Evolutionary conservation across 2,329 filamentous ascomycete species (phyloP).

Genomic region (Botrytis pseudocinerea): DNA sequence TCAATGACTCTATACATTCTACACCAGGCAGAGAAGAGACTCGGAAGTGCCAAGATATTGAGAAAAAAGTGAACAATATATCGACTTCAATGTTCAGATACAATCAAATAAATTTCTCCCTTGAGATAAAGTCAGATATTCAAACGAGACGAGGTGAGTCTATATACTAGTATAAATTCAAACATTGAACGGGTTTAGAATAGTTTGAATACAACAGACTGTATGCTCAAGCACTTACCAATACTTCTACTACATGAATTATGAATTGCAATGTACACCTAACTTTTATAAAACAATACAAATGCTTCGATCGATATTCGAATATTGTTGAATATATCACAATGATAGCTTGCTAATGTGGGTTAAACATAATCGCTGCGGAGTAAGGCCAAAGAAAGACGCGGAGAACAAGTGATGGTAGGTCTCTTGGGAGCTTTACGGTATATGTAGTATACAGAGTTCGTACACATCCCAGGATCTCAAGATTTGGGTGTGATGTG

Average conservation of each 20-base stretch:
- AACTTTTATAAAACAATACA: background rate
- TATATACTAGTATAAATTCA: background rate
- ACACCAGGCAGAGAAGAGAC: too few species aligned
- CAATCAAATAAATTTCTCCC: background rate
- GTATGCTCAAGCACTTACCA: background rate
- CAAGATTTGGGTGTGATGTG: background rate
- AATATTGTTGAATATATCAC: background rate
- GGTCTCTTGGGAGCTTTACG: background rate
- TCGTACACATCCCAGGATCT: rapidly evolving
- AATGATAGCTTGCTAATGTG: too few species aligned
- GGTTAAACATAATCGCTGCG: background rate
- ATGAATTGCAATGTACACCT: background rate
- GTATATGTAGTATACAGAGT: background rate
- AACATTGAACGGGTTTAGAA: background rate
- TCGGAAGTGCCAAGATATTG: background rate
- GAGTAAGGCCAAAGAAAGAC: background rate
- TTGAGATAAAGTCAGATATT: background rate
- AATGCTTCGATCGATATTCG: background rate
- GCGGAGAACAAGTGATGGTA: background rate
- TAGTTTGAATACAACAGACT: too few species aligned
- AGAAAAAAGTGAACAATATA: background rate
- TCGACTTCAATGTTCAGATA: background rate
- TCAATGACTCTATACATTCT: too few species aligned
- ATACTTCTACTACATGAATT: background rate
- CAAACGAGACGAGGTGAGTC: background rate